Evolutionary conservation across 768 basidiomycete species (phyloP).

Genomic region (Pleurotus sapidus): DNA sequence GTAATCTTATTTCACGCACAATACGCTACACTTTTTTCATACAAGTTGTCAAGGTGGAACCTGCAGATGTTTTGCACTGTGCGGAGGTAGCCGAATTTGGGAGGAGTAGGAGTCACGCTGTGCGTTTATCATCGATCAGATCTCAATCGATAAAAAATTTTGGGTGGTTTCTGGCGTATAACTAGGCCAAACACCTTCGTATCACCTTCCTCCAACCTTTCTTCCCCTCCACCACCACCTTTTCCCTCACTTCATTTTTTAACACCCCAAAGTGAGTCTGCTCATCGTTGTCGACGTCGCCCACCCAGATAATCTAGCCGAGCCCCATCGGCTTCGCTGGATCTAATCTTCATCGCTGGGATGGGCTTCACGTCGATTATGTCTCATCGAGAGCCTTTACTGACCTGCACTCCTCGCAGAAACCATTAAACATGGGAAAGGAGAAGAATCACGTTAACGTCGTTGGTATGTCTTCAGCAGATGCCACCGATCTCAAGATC

Average conservation of each 20-base stretch:
- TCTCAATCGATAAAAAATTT: conserved; percentile 66
- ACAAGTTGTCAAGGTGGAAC: conserved; percentile 1
- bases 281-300: conserved; percentile 11
- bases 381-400: conserved; percentile 17
- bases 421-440: conserved; percentile 86
- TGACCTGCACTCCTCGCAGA: conserved; percentile 33
- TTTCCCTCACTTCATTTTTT: conserved; percentile 29
- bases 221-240: conserved; percentile 45
- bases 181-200: conserved; percentile 54
- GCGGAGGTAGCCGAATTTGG: conserved; percentile 3
- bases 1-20: background rate
- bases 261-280: conserved; percentile 31
- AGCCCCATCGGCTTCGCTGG: conserved; percentile 17
- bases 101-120: conserved; percentile 6
- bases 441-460: conserved; percentile 97
- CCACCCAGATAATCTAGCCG: conserved; percentile 8
- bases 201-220: conserved; percentile 34
- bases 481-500: conserved; percentile 17
- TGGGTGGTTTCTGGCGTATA: conserved; percentile 49
- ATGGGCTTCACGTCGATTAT: conserved; percentile 20
- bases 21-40: background rate
- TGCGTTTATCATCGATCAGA: conserved; percentile 35
- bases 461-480: conserved; percentile 66
- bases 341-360: conserved; percentile 21
- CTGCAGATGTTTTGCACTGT: background rate